Evolutionary conservation across 2,329 filamentous ascomycete genomes (phyloP), one percentile per base, ranked within the genome.

Genomic region (Microascus cirrosus): DNA sequence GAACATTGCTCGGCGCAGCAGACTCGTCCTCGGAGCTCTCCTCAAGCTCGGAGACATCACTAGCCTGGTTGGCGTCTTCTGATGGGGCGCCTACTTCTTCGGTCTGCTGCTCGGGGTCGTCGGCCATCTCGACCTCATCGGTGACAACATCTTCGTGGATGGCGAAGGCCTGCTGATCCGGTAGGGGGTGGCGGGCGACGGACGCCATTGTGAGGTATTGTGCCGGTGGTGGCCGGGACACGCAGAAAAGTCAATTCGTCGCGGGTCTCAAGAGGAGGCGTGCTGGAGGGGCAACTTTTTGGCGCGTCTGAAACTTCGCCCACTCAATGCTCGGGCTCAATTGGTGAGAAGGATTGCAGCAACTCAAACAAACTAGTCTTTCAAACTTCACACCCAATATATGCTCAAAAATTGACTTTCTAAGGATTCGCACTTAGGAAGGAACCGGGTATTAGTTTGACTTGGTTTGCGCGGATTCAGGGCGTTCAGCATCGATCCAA

Each of bases 1-100:
- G 81, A 15, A 96, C 89, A 6, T 74, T 76, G 22, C 81, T 76
- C 63, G 92, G 87, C 42, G 90, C 77, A 15, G 75, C 71, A 28
- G 80, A 77, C 55, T 89, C 84, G 25, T 84, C 83, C 10, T 84
- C 83, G 1, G 76, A 77, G 34, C 70, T 73, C 1, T 79, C 76
- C 3, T 74, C 69, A 2, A 70, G 69, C 11, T 70, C 69, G 7
- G 68, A 68, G 0, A 66, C 63, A 2, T 73, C 71, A 1, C 74
- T 72, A 2, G 72, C 70, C 2, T 73, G 72, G 7, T 74, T 69
- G 2, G 69, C 66, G 22, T 70, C 68, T 13, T 65, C 62, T 18
- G 45, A 52, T 34, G 67, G 65, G 2, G 68, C 66, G 4, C 69
- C 67, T 0, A 71, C 66, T 2, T 68, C 65, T 1, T 67, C 66